Conservation (phyloP, 305 asterid genomes). For the Caryopteris hybrid region DNA sequence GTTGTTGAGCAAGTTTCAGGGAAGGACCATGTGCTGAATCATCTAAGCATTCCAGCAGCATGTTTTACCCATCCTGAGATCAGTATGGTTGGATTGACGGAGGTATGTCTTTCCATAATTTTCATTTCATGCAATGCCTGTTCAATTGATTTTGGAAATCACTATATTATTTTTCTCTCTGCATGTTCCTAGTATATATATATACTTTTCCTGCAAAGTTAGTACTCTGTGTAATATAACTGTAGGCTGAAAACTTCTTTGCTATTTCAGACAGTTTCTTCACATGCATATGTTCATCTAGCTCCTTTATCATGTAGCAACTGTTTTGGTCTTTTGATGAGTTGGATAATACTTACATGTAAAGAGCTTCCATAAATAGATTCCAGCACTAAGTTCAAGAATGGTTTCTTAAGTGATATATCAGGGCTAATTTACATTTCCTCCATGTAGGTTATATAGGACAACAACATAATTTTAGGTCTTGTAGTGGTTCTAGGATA, state of each 20-base stretch:
- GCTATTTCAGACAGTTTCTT: conserved; percentile 14
- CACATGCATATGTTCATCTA: neutral
- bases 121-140: neutral
- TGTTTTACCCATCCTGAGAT: conserved; percentile 99
- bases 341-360: conserved; percentile 1
- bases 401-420: conserved; percentile 2
- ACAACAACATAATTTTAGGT: neutral
- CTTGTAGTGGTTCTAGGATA: conserved; percentile 7
- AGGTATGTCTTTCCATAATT: conserved; percentile 48
- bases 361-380: neutral
- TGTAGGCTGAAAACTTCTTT: neutral
- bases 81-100: conserved; percentile 98
- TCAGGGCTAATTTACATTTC: neutral
- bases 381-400: neutral
- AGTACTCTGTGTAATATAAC: neutral
- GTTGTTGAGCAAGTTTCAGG: conserved; percentile 95
- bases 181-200: too few species aligned
- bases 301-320: conserved; percentile 2
- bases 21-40: conserved; percentile 82
- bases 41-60: conserved; percentile 94
- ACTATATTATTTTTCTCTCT: too few species aligned
- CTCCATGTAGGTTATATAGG: neutral
- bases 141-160: too few species aligned
- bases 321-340: neutral
- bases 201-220: neutral